These are phyloP conservation scores for Fusarium sp. DNA, from an alignment of 2,329 filamentous ascomycete genomes.

Conservation along the genomic window DNA sequence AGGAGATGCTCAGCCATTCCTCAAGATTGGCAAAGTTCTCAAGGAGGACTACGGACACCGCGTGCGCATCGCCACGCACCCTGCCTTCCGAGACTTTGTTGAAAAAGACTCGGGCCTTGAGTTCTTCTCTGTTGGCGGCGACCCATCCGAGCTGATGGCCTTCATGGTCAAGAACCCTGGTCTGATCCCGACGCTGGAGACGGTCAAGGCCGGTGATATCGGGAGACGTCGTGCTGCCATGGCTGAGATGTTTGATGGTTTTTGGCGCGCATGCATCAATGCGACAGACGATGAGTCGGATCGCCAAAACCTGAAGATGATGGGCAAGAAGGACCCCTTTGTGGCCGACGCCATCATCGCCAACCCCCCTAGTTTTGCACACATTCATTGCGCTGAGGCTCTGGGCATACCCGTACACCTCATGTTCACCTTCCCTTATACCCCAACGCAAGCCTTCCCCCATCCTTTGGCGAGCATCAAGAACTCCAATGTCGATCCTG, in stretches of 20 bases:
- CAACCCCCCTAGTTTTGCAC: conserved; percentile 83
- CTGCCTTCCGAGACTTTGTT: conserved; percentile 81
- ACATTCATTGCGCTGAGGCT: conserved; percentile 83
- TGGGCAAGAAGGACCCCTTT: conserved; percentile 71
- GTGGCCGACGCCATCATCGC: conserved; percentile 86
- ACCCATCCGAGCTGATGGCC: conserved; percentile 85
- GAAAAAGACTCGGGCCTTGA: conserved; percentile 79
- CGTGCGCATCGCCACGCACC: conserved; percentile 83
- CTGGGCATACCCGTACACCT: conserved; percentile 82
- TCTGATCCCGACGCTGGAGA: conserved; percentile 79
- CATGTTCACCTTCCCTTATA: conserved; percentile 91
- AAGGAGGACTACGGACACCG: conserved; percentile 79
- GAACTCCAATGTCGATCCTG: conserved; percentile 76
- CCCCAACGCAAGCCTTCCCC: conserved; percentile 79
- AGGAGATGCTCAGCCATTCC: conserved; percentile 84
- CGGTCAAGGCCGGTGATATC: conserved; percentile 80
- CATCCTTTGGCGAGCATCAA: conserved; percentile 84
- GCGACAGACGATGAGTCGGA: conserved; percentile 75
- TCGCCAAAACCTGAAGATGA: conserved; percentile 70
- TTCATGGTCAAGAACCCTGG: conserved; percentile 91
- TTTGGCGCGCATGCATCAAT: conserved; percentile 83
- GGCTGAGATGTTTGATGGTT: conserved; percentile 86
- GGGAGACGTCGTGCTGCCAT: conserved; percentile 75
- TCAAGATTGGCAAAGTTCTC: conserved; percentile 79
- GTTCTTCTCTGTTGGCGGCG: conserved; percentile 84